Base-by-base conservation (phyloP, 768 basidiomycete species). In the Thelephora ganbajun region DNA sequence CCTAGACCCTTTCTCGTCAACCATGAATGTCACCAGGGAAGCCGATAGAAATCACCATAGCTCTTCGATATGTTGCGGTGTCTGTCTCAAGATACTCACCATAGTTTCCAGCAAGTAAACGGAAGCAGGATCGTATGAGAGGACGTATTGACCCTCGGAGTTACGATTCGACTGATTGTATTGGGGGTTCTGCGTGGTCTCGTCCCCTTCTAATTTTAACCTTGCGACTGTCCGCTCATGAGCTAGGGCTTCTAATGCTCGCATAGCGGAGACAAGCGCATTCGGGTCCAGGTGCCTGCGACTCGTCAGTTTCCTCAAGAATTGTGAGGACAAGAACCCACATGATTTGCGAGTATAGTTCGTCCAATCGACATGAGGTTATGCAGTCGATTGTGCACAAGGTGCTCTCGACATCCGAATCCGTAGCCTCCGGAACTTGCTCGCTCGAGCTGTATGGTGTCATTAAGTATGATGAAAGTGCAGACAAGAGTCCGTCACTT, bases 381-480 rank as follows among this genome's bases (percentile, higher is more conserved):
- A 99, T 83, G 60, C 93, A 97, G 59, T 99, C 96, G 43, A 98
- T 85, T 5, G 94, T 84, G 51, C 87, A 93, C 2, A 99, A 69
- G 0, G 96, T 97, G 50, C 81, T 93, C 65, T 98, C 96, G 16
- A 98, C 70, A 55, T 98, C 92, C 35, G 79, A 73, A 20, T 92
- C 88, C 0, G 85, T 92, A n/a, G 88, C 85, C 56, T 89, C 85
- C 1, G 85, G 80, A 2, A 88, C 74, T n/a, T 80, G 63, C 19
- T 75, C 69, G 54, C 76, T 83, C 19, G 74, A 57, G 13, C 77
- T 76, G 58, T 98, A 98, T 0, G 96, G 96, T 6, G 93, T 94
- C 73, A 99, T 83, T 53, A 99, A 72, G 63, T 99, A 99, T 0
- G 89, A 93, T 1, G 94, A 98, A 46, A 99, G 63, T 0, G 96